phyloP scores from a whole-genome alignment of 202 grass and related monocot species.

The Digitaria exilis region DNA sequence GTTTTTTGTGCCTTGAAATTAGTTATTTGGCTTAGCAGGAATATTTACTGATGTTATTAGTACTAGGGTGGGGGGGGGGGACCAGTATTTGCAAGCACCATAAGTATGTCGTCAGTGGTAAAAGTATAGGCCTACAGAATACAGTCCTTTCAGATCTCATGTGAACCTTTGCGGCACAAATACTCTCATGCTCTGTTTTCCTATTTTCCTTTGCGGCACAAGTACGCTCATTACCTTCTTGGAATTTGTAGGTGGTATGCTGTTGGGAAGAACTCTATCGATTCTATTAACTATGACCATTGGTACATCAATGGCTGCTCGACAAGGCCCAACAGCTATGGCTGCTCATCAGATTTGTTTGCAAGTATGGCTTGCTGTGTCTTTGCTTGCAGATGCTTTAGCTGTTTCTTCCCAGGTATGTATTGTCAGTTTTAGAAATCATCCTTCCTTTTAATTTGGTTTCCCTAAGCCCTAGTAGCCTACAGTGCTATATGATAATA shows the following conservation, averaged over 20 bases:
- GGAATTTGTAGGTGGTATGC: slow-evolving; percentile 69
- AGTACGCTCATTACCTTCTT: slow-evolving; percentile 38
- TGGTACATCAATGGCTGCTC: slow-evolving; percentile 95
- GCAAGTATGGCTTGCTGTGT: slow-evolving; percentile 98
- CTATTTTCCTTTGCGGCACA: background rate
- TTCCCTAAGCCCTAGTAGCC: background rate
- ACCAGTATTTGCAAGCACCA: background rate
- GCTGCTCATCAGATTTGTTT: slow-evolving; percentile 97
- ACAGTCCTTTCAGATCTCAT: slow-evolving; percentile 21
- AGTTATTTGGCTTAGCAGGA: background rate
- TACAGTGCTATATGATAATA: background rate
- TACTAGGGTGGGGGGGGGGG: background rate
- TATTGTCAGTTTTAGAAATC: background rate
- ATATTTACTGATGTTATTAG: background rate
- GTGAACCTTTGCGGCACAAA: slow-evolving; percentile 9
- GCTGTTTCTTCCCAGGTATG: slow-evolving; percentile 92
- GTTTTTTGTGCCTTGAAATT: background rate
- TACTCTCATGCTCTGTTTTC: slow-evolving; percentile 13
- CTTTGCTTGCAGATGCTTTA: slow-evolving; percentile 90
- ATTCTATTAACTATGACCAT: slow-evolving; percentile 89
- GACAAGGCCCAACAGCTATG: slow-evolving; percentile 91
- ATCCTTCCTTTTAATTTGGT: background rate
- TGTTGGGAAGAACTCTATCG: slow-evolving; percentile 87
- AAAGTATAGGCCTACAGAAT: background rate
- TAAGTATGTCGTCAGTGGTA: background rate